These are phyloP conservation scores for Mycothermus thermophilus DNA, from an alignment of 495 filamentous ascomycete genomes.

Conservation along the genomic window DNA sequence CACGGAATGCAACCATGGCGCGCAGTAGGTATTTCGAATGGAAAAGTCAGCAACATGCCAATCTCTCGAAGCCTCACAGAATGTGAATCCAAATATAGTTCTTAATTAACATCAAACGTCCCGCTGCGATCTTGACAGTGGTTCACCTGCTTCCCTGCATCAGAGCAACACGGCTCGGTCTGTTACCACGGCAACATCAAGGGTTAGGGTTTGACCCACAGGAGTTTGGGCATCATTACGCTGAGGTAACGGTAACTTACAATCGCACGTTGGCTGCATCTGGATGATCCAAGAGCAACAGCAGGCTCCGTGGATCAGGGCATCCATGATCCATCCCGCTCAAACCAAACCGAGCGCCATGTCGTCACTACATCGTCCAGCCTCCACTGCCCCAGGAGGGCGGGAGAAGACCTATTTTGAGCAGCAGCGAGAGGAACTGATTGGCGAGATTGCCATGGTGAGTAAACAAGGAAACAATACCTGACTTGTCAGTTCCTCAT, in stretches of 20 bases:
- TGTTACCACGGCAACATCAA: conserved; percentile 15
- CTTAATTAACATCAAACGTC: no score
- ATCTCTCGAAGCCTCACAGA: no score
- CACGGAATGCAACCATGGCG: no score
- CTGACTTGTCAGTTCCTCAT: not conserved
- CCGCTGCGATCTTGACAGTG: no score
- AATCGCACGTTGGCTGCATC: not conserved
- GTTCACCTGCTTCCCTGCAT: not conserved
- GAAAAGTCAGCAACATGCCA: no score
- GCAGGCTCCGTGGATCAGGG: conserved; percentile 8
- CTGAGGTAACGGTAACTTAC: no score
- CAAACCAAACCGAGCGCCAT: conserved; percentile 9
- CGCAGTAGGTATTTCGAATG: no score
- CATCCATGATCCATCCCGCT: not conserved
- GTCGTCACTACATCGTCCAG: conserved; percentile 24
- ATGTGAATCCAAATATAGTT: no score
- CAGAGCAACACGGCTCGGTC: conserved; percentile 14
- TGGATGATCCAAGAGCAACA: not conserved
- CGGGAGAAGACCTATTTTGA: conserved; percentile 51
- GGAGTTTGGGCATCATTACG: not conserved
- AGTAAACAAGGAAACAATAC: conserved; percentile 4
- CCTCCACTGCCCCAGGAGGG: conserved; percentile 15
- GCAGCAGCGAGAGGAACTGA: conserved; percentile 63
- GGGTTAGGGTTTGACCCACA: not conserved
- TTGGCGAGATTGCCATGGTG: conserved; percentile 67